phyloP scores from a whole-genome alignment of 139 green algal genomes.

The Auxenochlorella protothecoides region DNA sequence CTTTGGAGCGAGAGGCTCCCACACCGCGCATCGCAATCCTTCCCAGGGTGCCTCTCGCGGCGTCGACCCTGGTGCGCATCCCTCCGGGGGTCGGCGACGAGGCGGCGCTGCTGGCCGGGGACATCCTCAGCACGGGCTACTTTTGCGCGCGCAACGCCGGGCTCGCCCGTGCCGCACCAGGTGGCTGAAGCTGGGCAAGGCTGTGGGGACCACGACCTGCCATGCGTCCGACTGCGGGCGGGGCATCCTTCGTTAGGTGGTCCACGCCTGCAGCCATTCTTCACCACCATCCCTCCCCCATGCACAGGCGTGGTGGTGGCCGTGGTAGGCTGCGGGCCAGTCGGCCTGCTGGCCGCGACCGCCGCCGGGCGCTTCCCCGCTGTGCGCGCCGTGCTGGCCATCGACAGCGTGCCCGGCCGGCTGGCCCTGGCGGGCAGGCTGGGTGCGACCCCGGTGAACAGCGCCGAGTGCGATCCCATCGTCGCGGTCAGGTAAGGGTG shows the following conservation, averaged over 20 bases:
- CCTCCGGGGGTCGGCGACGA: conserved; percentile 38
- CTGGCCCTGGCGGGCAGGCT: conserved; percentile 35
- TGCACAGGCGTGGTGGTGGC: conserved; percentile 25
- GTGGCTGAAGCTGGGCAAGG: conserved; percentile 2
- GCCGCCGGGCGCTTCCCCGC: neutral
- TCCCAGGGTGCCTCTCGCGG: conserved; percentile 48
- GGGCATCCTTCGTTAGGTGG: too few relatives aligned
- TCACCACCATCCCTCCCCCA: too few relatives aligned
- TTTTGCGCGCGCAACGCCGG: conserved; percentile 11
- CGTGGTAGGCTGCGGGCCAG: conserved; percentile 59
- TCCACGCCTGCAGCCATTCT: too few relatives aligned
- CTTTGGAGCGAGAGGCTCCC: too few relatives aligned
- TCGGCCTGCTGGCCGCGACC: conserved; percentile 45
- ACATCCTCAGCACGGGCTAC: conserved; percentile 24
- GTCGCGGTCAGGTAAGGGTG: conserved; percentile 2
- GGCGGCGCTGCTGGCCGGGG: conserved; percentile 36
- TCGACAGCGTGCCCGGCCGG: conserved; percentile 47
- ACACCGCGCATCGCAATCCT: conserved; percentile 6
- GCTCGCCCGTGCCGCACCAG: neutral
- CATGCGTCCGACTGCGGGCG: too few relatives aligned
- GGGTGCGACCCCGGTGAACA: conserved; percentile 27
- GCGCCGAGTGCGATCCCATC: conserved; percentile 1
- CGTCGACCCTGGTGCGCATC: conserved; percentile 35
- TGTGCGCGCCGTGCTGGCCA: conserved; percentile 26
- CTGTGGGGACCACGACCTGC: too few relatives aligned